phyloP scores from a whole-genome alignment of 805 yeast species.

The Lipomyces yamanashiensis region DNA sequence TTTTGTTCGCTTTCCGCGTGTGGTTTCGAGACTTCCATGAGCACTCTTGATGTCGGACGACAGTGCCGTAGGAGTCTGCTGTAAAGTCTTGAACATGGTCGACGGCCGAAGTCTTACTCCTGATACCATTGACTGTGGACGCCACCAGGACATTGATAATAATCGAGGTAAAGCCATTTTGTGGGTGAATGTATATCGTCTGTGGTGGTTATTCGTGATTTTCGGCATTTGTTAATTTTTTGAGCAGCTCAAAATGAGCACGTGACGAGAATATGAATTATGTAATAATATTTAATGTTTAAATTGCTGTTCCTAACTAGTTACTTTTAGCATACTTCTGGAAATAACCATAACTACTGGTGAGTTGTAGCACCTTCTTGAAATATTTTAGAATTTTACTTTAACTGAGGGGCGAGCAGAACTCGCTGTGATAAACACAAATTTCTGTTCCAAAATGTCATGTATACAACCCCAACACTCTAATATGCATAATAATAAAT shows the following conservation, averaged over 20 bases:
- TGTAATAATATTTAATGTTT: neutral
- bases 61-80: neutral
- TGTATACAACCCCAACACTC: neutral
- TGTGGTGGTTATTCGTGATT: neutral
- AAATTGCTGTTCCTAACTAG: too few species aligned
- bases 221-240: neutral
- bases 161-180: neutral
- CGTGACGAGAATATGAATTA: neutral
- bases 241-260: neutral
- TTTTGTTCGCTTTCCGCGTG: constrained; percentile 59
- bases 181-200: neutral
- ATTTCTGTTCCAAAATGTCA: neutral
- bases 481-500: neutral
- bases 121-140: neutral
- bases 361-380: neutral
- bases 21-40: constrained; percentile 38
- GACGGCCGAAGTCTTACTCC: neutral
- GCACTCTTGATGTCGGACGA: constrained; percentile 5
- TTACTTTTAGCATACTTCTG: too few species aligned
- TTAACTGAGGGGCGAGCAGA: too few species aligned
- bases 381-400: neutral
- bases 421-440: neutral
- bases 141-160: neutral
- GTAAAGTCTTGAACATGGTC: neutral
- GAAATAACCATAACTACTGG: too few species aligned